Base-by-base conservation (phyloP, 805 yeast species). In the Pichia eremophila region DNA sequence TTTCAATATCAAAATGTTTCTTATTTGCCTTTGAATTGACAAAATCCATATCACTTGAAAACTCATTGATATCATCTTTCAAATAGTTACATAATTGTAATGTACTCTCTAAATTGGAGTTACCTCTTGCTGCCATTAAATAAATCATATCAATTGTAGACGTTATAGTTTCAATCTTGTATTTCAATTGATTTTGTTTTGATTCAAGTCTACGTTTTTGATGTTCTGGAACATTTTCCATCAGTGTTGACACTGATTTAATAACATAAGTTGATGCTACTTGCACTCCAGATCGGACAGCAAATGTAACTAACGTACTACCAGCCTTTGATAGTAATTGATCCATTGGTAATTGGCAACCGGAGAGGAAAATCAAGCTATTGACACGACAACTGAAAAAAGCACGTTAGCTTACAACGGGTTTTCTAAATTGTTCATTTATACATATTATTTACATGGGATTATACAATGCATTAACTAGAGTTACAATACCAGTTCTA, bases 281-380 rank as follows among this genome's bases (percentile, higher is more conserved):
- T 2, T 88, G 79, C 32, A 85, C 75, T 0, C 93, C 88, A 1
- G 90, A 83, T 48, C 83, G 70, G 28, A 85, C 78, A 10, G 90
- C 95, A 64, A 85, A 81, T 2, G 87, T 75, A n/a, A 85, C 85
- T 1, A 86, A 85, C 54, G 84, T 89, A 44, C 77, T 78, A 31
- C 89, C 84, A 3, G 93, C 93, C 29, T 58, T 69, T 5, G 69
- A 63, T 25, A 70, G 47, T 37, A 69, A 39, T 32, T 70, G 71
- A 54, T 70, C 75, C 74, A 70, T 70, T 18, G 14, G 32, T 29
- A 8, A 12, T 10, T 29, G 32, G 14, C 32, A 22, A 22, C 6
- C 4, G 4, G 25, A 22, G 25, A 22, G 5, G 25, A 22, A 22
- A 22, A 22, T 22, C 5, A 7, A 4, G 25, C 25, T 4, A 7